phyloP scores from a whole-genome alignment of 257 asterid genomes.

The Forsythia viridissima region DNA sequence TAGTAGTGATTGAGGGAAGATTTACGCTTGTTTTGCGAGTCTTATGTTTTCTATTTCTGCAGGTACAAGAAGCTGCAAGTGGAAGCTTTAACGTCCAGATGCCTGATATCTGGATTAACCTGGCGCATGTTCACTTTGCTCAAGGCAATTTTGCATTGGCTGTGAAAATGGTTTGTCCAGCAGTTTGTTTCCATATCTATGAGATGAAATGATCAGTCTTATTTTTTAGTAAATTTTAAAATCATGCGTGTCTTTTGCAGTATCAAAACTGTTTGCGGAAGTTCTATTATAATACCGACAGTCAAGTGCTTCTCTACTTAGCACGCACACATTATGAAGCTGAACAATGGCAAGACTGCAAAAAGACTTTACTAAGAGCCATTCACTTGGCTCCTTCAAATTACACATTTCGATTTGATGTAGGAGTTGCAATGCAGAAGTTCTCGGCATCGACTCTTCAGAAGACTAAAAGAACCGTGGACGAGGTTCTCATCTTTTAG shows the following conservation, averaged over 20 bases:
- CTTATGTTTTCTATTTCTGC: constrained; percentile 19
- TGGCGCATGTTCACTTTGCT: constrained; percentile 98
- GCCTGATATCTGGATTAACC: constrained; percentile 99
- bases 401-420: constrained; percentile 85
- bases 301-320: constrained; percentile 91
- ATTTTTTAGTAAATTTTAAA: constrained; percentile 1
- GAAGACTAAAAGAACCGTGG: constrained; percentile 87
- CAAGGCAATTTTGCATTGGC: constrained; percentile 95
- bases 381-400: constrained; percentile 97
- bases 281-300: constrained; percentile 85
- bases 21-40: constrained; percentile 12
- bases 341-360: constrained; percentile 99
- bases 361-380: constrained; percentile 87
- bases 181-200: constrained; percentile 8
- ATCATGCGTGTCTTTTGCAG: constrained; percentile 48
- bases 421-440: constrained; percentile 92
- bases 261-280: constrained; percentile 93
- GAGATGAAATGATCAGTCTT: constrained; percentile 13
- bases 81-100: constrained; percentile 82
- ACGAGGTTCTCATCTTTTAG: constrained; percentile 60
- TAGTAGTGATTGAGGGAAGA: constrained; percentile 15
- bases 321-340: constrained; percentile 99
- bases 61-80: constrained; percentile 99
- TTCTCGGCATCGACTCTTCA: constrained; percentile 97
- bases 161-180: constrained; percentile 80